Base-by-base conservation (phyloP, 169 alveolate species). In the Toxoplasma gondii region DNA sequence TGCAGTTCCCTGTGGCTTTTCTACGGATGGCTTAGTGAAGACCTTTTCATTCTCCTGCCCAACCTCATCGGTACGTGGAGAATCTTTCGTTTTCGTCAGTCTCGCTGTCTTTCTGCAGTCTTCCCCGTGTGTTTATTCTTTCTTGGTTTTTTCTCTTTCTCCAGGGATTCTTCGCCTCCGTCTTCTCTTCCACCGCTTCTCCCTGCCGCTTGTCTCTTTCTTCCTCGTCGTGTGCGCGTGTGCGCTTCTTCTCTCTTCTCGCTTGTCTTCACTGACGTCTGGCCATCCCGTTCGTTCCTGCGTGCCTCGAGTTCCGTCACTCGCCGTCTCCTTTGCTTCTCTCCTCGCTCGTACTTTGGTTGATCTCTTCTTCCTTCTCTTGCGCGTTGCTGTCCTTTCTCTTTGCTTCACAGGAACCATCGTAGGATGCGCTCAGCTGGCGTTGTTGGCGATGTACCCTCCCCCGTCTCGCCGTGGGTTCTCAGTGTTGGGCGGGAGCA, bases 11-110 rank as follows among this genome's bases (percentile, higher is more conserved):
- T 92, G 19, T 92, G 94, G 94, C 53, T 92, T 17, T 53, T 78
- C 69, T 92, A 92, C 87, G 94, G 94, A 41, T 81, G 92, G 86
- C 69, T 92, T 24, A 88, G 69, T 27, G 92, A 34, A 69, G 94
- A 92, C 69, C 29, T 83, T 17, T 92, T 92, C 74, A 92, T 92
- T n/a, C 44, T 92, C 39, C 84, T 92, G 7, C 94, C 94, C 64
- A 92, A 92, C 53, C 87, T 92, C 39, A 24, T 92, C 49, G 94
- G 94, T 92, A 44, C 34, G 83, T 16, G 1, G 44, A 10, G 19
- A 7, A 17, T 34, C 43, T 22, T 2, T 12, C 82, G 7, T 69
- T 69, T 69, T 69, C 17, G 34, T 69, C 82, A 27, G 16, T 69
- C 82, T 69, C 7, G n/a, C 39, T 34, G 38, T 4, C 82, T 17